Conservation (phyloP, 768 basidiomycete genomes). For the Xerocomus brunneocitrinus region DNA sequence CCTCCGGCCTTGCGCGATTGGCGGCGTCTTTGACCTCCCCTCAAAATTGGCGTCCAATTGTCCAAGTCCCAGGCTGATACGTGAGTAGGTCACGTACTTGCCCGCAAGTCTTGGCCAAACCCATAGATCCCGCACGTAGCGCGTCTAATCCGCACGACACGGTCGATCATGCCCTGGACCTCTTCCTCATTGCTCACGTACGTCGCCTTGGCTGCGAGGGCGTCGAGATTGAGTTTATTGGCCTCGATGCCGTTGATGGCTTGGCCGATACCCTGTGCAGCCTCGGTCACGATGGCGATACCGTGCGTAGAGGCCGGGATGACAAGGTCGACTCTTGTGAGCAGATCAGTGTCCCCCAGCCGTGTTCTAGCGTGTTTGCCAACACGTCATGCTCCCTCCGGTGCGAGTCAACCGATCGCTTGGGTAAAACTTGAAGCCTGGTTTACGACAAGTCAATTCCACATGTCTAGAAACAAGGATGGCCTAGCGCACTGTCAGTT, state of each 20-base stretch:
- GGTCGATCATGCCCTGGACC: slow-evolving; percentile 14
- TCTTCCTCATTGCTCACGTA: slow-evolving; percentile 2
- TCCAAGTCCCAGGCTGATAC: slow-evolving; percentile 8
- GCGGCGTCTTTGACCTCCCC: slow-evolving; percentile 19
- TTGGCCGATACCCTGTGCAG: slow-evolving; percentile 44
- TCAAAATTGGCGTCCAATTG: slow-evolving; percentile 26
- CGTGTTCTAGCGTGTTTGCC: background rate
- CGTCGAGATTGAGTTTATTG: slow-evolving; percentile 4
- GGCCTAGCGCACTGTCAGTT: background rate
- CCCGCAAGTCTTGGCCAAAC: background rate
- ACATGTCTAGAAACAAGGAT: too few species aligned
- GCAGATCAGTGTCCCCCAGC: too few species aligned
- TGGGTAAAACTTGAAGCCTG: too few species aligned
- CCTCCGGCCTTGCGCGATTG: slow-evolving; percentile 12
- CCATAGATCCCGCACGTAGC: slow-evolving; percentile 1
- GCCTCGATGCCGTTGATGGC: slow-evolving; percentile 40
- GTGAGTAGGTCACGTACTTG: background rate
- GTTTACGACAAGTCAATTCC: too few species aligned
- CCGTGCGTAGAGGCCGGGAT: background rate
- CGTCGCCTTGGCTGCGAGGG: background rate
- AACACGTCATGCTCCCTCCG: too few species aligned
- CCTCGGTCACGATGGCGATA: slow-evolving; percentile 43
- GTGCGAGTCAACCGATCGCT: too few species aligned
- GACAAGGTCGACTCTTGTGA: too few species aligned
- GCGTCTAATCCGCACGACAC: slow-evolving; percentile 10